Conservation (phyloP, 2,329 filamentous ascomycete genomes). For the Fusarium sambucinum region DNA sequence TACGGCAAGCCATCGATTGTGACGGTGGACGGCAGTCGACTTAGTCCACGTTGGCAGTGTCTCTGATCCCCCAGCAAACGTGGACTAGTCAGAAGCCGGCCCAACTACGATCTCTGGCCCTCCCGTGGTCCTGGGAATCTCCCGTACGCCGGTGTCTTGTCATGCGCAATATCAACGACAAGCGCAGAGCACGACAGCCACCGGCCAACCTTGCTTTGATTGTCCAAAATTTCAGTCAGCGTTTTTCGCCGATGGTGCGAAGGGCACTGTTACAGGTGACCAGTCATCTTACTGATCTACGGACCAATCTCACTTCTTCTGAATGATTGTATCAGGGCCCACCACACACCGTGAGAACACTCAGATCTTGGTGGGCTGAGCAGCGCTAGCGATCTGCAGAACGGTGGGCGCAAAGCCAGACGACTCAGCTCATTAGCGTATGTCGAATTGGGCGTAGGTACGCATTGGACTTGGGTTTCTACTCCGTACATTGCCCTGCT, state of each 20-base stretch:
- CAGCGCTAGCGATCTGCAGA: constrained; percentile 48
- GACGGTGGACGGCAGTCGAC: constrained; percentile 46
- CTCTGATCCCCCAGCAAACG: constrained; percentile 44
- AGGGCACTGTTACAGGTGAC: constrained; percentile 38
- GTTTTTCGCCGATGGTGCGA: constrained; percentile 22
- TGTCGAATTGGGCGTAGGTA: constrained; percentile 31
- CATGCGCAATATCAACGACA: constrained; percentile 27
- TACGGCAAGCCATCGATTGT: constrained; percentile 49
- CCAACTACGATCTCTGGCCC: constrained; percentile 46
- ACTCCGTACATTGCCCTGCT: constrained; percentile 29
- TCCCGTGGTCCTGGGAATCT: constrained; percentile 47
- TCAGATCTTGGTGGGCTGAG: constrained; percentile 48
- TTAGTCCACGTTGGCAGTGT: constrained; percentile 46
- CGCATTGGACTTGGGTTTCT: constrained; percentile 26
- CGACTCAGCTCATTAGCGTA: constrained; percentile 47
- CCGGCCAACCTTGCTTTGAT: constrained; percentile 24
- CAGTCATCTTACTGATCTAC: constrained; percentile 47
- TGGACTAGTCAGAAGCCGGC: constrained; percentile 41
- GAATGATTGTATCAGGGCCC: constrained; percentile 37
- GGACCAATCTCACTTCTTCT: constrained; percentile 47
- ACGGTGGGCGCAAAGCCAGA: constrained; percentile 46
- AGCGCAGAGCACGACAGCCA: constrained; percentile 15
- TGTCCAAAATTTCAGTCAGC: constrained; percentile 4
- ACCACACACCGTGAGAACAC: constrained; percentile 40
- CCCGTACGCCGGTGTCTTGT: constrained; percentile 44